Conservation (phyloP, 345 rosid genomes). For the Citrus hindsii region DNA sequence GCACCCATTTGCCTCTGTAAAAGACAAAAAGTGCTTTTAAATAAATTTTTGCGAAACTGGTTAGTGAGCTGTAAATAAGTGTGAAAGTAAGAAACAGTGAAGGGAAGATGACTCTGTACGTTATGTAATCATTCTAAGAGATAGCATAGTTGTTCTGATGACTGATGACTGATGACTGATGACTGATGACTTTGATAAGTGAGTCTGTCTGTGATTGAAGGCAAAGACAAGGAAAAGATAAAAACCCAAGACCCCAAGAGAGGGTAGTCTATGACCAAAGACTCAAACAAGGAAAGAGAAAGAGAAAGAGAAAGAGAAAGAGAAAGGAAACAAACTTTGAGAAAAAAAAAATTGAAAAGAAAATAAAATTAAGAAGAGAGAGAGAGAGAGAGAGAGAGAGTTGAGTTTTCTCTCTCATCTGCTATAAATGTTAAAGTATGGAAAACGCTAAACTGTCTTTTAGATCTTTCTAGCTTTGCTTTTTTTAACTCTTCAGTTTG, state of each 20-base stretch:
- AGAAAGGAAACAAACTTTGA: background rate
- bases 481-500: background rate
- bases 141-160: too few relatives aligned
- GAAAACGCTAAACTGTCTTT: slow-evolving; percentile 17
- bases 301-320: too few relatives aligned
- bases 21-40: too few relatives aligned
- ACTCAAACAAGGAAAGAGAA: background rate
- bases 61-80: background rate
- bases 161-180: too few relatives aligned
- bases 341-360: background rate
- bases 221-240: too few relatives aligned
- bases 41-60: too few relatives aligned
- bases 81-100: background rate
- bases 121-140: background rate
- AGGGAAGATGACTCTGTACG: background rate
- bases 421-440: slow-evolving; percentile 13
- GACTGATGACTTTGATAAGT: too few relatives aligned
- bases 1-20: too few relatives aligned
- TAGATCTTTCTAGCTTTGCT: slow-evolving; percentile 2
- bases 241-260: background rate
- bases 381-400: background rate
- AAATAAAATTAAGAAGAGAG: background rate
- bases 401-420: too few relatives aligned
- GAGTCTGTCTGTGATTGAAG: too few relatives aligned
- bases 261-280: background rate